Evolutionary conservation across 176 grass and related monocot species (phyloP).

Genomic region (Oryza glaberrima): DNA sequence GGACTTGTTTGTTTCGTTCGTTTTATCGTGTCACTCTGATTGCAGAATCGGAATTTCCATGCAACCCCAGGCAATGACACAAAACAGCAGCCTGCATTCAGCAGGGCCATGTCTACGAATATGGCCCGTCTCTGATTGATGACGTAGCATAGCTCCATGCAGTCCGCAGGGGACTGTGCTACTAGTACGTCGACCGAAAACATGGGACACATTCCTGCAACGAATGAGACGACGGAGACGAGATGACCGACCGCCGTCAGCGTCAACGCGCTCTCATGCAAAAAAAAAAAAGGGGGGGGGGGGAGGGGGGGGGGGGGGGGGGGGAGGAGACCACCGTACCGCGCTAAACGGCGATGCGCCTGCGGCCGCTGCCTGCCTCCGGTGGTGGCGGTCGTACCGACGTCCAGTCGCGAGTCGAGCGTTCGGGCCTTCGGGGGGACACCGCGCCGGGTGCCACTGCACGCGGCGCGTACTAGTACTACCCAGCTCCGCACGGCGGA

Average conservation of each 20-base stretch:
- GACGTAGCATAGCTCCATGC: constrained; percentile 2
- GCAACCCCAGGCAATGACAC: constrained; percentile 5
- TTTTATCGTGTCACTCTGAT: constrained; percentile 9
- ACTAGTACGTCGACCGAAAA: not conserved
- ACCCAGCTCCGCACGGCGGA: not conserved
- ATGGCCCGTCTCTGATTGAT: constrained; percentile 24
- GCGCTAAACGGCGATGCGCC: constrained; percentile 9
- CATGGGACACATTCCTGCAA: constrained; percentile 28
- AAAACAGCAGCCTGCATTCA: not conserved
- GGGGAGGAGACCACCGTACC: constrained; percentile 1
- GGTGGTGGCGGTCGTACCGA: not conserved
- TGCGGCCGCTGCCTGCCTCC: constrained; percentile 1
- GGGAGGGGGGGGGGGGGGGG: no score
- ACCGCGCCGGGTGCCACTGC: not conserved
- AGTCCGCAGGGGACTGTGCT: not conserved
- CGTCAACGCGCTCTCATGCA: constrained; percentile 25
- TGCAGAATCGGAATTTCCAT: constrained; percentile 14
- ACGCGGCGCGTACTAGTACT: constrained; percentile 4
- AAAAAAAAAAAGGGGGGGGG: not conserved
- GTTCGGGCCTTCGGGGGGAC: not conserved
- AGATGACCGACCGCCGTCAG: constrained; percentile 47
- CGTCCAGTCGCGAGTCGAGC: not conserved
- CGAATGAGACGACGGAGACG: constrained; percentile 22
- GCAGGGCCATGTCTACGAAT: constrained; percentile 27
- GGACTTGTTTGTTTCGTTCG: not conserved